phyloP scores from a whole-genome alignment of 2,329 filamentous ascomycete genomes.

The Coniochaeta ligniaria region DNA sequence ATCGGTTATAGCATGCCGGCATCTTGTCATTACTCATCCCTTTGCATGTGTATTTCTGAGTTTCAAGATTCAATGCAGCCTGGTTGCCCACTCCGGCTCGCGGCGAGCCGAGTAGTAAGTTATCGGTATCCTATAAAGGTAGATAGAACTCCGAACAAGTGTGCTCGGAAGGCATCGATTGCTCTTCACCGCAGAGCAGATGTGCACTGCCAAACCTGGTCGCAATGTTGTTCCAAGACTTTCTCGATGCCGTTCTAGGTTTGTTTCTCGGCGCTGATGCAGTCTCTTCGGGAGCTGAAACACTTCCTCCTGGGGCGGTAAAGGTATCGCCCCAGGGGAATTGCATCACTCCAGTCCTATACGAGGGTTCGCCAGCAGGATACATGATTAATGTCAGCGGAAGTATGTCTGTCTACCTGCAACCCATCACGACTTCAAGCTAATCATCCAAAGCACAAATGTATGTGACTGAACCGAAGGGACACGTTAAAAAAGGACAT shows the following conservation, averaged over 20 bases:
- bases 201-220: background rate
- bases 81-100: background rate
- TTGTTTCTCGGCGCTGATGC: background rate
- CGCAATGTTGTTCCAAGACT: background rate
- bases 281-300: background rate
- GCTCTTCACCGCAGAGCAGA: background rate
- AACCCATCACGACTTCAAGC: background rate
- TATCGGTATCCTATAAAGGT: background rate
- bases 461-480: conserved; percentile 1
- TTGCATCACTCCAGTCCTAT: background rate
- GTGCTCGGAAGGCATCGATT: background rate
- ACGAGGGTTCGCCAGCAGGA: background rate
- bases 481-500: background rate
- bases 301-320: background rate
- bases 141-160: background rate
- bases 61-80: background rate
- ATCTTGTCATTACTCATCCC: background rate
- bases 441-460: background rate
- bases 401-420: background rate
- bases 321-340: background rate
- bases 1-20: too few relatives aligned
- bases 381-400: background rate
- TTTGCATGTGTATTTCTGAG: background rate
- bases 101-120: background rate
- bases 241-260: background rate